Conservation (phyloP, 2,329 filamentous ascomycete species). For the Domatiomyces globalis region DNA sequence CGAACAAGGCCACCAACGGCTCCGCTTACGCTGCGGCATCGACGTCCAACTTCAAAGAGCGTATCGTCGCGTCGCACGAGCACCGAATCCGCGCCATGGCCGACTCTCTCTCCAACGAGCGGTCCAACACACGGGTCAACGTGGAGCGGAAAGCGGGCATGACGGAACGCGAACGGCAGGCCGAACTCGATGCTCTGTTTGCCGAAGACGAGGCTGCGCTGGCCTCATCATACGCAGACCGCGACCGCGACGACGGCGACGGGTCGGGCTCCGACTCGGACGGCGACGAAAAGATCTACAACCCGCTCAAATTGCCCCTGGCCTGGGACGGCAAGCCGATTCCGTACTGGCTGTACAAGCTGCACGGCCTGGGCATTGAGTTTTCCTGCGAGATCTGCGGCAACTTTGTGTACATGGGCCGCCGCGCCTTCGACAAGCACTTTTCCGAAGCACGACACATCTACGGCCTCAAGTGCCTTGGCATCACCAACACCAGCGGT, state of each 20-base stretch:
- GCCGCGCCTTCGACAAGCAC: conserved; percentile 93
- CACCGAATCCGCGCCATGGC: conserved; percentile 67
- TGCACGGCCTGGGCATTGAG: conserved; percentile 88
- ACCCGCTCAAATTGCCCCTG: conserved; percentile 85
- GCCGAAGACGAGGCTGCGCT: conserved; percentile 39
- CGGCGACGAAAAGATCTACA: conserved; percentile 83
- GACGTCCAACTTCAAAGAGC: conserved; percentile 56
- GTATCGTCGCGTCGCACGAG: conserved; percentile 79
- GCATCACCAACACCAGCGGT: conserved; percentile 47
- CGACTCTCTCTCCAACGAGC: conserved; percentile 69
- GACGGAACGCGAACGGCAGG: conserved; percentile 89
- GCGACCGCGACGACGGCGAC: conserved; percentile 36
- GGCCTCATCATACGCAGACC: conserved; percentile 18
- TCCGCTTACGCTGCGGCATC: conserved; percentile 3
- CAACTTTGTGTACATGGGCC: conserved; percentile 97
- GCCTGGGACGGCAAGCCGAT: conserved; percentile 99
- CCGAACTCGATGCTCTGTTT: conserved; percentile 81
- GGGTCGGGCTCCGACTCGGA: conserved; percentile 57
- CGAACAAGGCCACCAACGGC: conserved; percentile 8
- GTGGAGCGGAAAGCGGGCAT: conserved; percentile 94
- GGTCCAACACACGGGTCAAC: conserved; percentile 80
- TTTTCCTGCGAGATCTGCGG: conserved; percentile 94
- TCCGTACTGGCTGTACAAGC: conserved; percentile 95
- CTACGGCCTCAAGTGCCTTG: conserved; percentile 83
- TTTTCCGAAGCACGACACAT: conserved; percentile 91